These are phyloP conservation scores for Mycena leptocephala DNA, from an alignment of 768 basidiomycete species.

Conservation along the genomic window DNA sequence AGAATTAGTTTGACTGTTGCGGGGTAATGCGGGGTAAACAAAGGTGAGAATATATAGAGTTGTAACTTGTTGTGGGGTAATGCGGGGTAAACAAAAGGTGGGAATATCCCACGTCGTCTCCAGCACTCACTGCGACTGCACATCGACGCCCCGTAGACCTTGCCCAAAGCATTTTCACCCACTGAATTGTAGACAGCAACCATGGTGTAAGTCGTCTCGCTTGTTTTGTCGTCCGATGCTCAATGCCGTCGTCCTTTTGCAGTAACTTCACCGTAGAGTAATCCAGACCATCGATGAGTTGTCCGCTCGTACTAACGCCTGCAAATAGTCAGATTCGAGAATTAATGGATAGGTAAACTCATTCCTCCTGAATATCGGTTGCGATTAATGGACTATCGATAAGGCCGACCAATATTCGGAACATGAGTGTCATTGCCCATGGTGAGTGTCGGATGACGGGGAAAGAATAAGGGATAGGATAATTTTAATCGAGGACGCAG, in stretches of 20 bases:
- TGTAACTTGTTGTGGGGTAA: no score
- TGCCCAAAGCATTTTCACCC: constrained; percentile 34
- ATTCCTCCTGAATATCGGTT: no score
- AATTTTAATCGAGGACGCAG: constrained; percentile 58
- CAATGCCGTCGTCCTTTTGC: constrained; percentile 46
- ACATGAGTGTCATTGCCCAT: constrained; percentile 66
- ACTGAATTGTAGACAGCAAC: constrained; percentile 65
- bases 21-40: constrained; percentile 6
- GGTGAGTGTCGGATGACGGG: constrained; percentile 64
- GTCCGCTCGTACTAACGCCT: constrained; percentile 16
- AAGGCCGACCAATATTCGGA: constrained; percentile 90
- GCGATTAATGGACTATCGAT: no score
- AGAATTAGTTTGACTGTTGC: background rate
- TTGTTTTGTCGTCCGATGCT: constrained; percentile 40
- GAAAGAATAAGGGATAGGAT: constrained; percentile 3
- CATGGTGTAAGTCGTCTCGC: constrained; percentile 83
- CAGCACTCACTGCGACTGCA: constrained; percentile 15
- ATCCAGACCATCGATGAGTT: constrained; percentile 18
- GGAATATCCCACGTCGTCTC: constrained; percentile 33
- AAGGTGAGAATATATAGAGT: constrained; percentile 30
- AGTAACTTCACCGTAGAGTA: constrained; percentile 93
- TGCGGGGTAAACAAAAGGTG: constrained; percentile 24
- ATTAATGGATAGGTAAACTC: no score
- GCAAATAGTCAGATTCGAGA: constrained; percentile 88
- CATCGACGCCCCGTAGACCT: constrained; percentile 18